A percentile compares a stretch with the other conserved stretches of the same genome.
Evolutionary conservation across 2,329 filamentous ascomycete species (phyloP).

Genomic region (Cladophialophora bantiana): DNA sequence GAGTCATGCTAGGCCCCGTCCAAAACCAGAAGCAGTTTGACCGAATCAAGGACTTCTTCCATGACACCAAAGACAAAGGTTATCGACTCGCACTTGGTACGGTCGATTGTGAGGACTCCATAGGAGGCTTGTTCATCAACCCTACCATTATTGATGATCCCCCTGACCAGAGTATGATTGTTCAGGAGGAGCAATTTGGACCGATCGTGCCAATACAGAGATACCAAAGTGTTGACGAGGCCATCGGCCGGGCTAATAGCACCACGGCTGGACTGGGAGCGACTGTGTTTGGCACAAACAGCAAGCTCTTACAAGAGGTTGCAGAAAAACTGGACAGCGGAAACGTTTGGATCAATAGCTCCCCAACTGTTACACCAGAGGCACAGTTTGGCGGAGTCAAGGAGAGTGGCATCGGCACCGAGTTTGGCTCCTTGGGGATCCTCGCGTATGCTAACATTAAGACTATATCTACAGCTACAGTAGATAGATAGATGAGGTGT

Average conservation of each 20-base stretch:
- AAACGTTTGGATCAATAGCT: conserved; percentile 58
- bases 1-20: conserved; percentile 65
- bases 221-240: conserved; percentile 56
- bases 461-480: no score
- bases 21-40: conserved; percentile 72
- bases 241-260: conserved; percentile 57
- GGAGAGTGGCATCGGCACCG: conserved; percentile 67
- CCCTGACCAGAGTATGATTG: conserved; percentile 40
- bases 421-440: conserved; percentile 27
- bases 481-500: no score
- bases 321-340: conserved; percentile 57
- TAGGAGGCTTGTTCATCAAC: conserved; percentile 58
- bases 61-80: conserved; percentile 61
- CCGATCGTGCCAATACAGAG: conserved; percentile 58
- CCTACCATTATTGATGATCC: conserved; percentile 54
- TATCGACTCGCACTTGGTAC: conserved; percentile 62
- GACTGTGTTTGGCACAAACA: conserved; percentile 59
- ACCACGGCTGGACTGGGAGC: conserved; percentile 60
- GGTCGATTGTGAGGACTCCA: conserved; percentile 48
- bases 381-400: conserved; percentile 73
- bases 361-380: conserved; percentile 74
- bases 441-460: conserved; percentile 30
- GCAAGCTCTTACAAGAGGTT: conserved; percentile 56
- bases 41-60: conserved; percentile 63
- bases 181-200: conserved; percentile 57